Evolutionary conservation across 1,284 basidiomycete genomes (phyloP).

Genomic region (Leccinum solheimii): DNA sequence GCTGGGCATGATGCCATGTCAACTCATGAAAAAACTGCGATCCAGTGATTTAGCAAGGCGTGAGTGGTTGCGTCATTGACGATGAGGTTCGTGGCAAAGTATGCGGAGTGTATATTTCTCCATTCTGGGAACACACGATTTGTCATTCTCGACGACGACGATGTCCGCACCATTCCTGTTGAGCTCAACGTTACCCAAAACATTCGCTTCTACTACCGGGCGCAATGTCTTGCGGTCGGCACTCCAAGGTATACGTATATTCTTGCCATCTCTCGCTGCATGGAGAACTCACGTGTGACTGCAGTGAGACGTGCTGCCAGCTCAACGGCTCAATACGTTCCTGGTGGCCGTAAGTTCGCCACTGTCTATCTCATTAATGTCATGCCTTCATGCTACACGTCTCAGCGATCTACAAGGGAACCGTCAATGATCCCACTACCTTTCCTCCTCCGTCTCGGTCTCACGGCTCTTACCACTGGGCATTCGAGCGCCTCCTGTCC

Average conservation of each 20-base stretch:
- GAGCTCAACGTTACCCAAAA: constrained; percentile 49
- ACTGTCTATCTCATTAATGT: not conserved
- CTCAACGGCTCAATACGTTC: constrained; percentile 48
- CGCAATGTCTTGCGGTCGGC: constrained; percentile 39
- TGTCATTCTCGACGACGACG: constrained; percentile 13
- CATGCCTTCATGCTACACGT: not conserved
- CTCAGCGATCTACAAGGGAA: constrained; percentile 87
- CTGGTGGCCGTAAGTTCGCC: constrained; percentile 65
- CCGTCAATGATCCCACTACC: constrained; percentile 92
- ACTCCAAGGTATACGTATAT: constrained; percentile 34
- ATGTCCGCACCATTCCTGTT: constrained; percentile 56
- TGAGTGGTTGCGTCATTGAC: not conserved
- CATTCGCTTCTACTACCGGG: constrained; percentile 41
- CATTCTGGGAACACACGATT: not conserved
- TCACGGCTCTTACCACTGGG: constrained; percentile 97
- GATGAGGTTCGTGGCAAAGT: not conserved
- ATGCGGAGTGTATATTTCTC: not conserved
- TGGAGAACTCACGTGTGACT: constrained; percentile 7
- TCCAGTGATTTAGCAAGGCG: not conserved
- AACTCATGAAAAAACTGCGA: not conserved
- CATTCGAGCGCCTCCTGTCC: constrained; percentile 90
- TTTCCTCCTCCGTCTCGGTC: constrained; percentile 81
- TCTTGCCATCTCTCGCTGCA: not conserved
- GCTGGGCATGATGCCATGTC: not conserved
- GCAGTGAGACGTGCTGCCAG: constrained; percentile 41